Conservation (phyloP, 2,329 filamentous ascomycete species). For the Neonectria ditissima region DNA sequence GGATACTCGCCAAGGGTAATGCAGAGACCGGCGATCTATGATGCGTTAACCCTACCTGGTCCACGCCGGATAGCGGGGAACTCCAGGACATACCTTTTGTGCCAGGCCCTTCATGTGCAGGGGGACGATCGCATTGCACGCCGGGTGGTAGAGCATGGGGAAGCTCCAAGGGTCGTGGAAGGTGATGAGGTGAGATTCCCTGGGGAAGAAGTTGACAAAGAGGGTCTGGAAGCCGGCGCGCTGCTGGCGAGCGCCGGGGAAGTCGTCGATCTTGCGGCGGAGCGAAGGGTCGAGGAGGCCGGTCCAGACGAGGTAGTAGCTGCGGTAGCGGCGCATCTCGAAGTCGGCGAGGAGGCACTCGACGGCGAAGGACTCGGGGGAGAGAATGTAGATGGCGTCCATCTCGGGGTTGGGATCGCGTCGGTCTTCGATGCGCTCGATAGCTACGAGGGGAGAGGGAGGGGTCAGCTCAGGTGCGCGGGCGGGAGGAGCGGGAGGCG, state of each 20-base stretch:
- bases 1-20: conserved; percentile 95
- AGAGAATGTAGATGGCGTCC: conserved; percentile 94
- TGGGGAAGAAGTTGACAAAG: conserved; percentile 88
- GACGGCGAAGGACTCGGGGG: conserved; percentile 87
- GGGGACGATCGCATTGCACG: conserved; percentile 85
- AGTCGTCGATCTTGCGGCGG: conserved; percentile 80
- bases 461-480: conserved; percentile 29
- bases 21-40: conserved; percentile 72
- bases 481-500: conserved; percentile 24
- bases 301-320: conserved; percentile 87
- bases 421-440: conserved; percentile 91
- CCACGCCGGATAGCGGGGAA: background rate
- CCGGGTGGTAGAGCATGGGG: conserved; percentile 89
- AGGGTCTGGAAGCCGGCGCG: conserved; percentile 86
- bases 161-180: conserved; percentile 98
- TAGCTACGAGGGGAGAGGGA: conserved; percentile 70
- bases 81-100: conserved; percentile 76
- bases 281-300: conserved; percentile 76
- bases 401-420: conserved; percentile 87
- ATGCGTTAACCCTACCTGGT: conserved; percentile 15
- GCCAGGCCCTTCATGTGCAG: conserved; percentile 87
- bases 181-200: conserved; percentile 90
- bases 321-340: conserved; percentile 83
- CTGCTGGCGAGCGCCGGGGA: conserved; percentile 74
- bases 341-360: conserved; percentile 96